Evolutionary conservation across 2,329 filamentous ascomycete genomes (phyloP).

Genomic region (Laburnicola sp.): DNA sequence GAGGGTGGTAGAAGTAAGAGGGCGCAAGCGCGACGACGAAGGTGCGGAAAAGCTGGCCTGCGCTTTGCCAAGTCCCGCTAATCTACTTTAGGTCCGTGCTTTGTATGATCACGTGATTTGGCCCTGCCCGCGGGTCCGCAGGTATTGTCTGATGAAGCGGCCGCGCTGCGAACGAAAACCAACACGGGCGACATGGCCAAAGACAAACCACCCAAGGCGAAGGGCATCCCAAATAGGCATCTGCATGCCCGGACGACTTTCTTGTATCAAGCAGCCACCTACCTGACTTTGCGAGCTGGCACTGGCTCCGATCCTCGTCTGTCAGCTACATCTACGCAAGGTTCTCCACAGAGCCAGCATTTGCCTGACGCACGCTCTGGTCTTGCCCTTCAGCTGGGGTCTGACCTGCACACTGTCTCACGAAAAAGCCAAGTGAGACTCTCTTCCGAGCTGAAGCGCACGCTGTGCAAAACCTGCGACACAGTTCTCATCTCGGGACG

Average conservation of each 20-base stretch:
- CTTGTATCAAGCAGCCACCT: conserved; percentile 78
- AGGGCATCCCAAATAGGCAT: conserved; percentile 69
- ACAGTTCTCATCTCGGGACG: conserved; percentile 70
- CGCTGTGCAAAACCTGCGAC: conserved; percentile 84
- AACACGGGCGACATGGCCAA: conserved; percentile 63
- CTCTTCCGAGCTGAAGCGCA: conserved; percentile 71
- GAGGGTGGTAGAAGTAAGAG: conserved; percentile 9
- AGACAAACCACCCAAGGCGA: conserved; percentile 55
- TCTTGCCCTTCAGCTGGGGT: conserved; percentile 62
- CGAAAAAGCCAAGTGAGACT: conserved; percentile 79
- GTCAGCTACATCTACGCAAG: not conserved
- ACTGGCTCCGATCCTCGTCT: not conserved
- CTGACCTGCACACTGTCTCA: conserved; percentile 74
- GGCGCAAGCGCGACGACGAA: conserved; percentile 20
- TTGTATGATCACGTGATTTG: conserved; percentile 4
- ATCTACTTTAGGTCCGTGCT: conserved; percentile 5
- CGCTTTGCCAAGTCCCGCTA: conserved; percentile 17
- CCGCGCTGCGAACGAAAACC: not conserved
- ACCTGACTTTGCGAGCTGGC: conserved; percentile 48
- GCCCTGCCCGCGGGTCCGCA: conserved; percentile 5
- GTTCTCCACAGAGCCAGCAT: not conserved
- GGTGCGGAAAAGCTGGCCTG: conserved; percentile 26
- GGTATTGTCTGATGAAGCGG: not conserved
- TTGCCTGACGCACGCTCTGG: conserved; percentile 22
- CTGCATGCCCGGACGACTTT: conserved; percentile 79